Percentiles rank a stretch among this genome's conserved stretches.
Evolutionary conservation across 2,329 filamentous ascomycete genomes (phyloP).

Genomic region (Claviceps pusilla): DNA sequence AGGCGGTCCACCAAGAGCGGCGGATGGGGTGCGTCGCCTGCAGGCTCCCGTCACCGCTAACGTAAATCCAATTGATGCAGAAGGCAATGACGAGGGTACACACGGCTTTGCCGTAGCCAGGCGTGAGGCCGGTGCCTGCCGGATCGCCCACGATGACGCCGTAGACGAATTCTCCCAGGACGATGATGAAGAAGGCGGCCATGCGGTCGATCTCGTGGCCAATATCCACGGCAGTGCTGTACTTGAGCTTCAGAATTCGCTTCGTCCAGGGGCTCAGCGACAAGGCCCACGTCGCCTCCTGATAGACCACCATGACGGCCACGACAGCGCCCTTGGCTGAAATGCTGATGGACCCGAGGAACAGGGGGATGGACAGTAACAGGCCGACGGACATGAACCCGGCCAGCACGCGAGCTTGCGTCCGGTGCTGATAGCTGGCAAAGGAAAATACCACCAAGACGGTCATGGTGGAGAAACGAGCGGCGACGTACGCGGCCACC

Average conservation of each 20-base stretch:
- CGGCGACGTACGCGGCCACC: conserved; percentile 30
- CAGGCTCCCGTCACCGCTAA: conserved; percentile 31
- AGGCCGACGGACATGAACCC: conserved; percentile 26
- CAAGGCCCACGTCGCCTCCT: conserved; percentile 29
- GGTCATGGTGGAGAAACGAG: conserved; percentile 25
- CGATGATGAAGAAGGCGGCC: conserved; percentile 17
- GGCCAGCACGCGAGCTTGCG: conserved; percentile 29
- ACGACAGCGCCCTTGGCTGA: conserved; percentile 27
- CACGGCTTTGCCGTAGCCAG: conserved; percentile 28
- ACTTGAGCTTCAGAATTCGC: conserved; percentile 24
- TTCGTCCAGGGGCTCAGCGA: conserved; percentile 30
- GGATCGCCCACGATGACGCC: conserved; percentile 32
- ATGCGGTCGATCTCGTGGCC: conserved; percentile 34
- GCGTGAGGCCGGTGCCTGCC: conserved; percentile 28
- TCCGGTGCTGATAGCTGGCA: conserved; percentile 30
- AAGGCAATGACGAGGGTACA: conserved; percentile 35
- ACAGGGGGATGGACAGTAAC: conserved; percentile 28
- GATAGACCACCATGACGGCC: conserved; percentile 25
- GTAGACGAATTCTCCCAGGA: conserved; percentile 28
- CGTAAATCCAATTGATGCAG: conserved; percentile 35
- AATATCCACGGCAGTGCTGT: conserved; percentile 33
- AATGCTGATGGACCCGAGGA: conserved; percentile 23
- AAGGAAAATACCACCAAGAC: conserved; percentile 28
- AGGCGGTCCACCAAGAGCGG: conserved; percentile 14
- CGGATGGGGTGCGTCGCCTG: conserved; percentile 28